phyloP scores from a whole-genome alignment of 306 rosid genomes.

The Trichosanthes cucumerina region DNA sequence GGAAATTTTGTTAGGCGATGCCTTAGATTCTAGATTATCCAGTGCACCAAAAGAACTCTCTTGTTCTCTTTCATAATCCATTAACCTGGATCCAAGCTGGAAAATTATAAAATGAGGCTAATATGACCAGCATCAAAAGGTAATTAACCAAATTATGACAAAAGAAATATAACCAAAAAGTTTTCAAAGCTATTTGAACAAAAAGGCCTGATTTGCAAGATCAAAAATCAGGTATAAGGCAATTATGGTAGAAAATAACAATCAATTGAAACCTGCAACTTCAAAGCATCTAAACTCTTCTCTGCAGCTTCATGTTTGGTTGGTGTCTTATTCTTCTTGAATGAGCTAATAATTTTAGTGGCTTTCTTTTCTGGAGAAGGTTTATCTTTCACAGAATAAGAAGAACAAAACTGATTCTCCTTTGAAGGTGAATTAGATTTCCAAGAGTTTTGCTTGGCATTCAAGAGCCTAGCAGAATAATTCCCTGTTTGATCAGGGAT shows the following conservation, averaged over 20 bases:
- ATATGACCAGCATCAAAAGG: not conserved
- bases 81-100: slow-evolving; percentile 48
- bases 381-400: slow-evolving; percentile 21
- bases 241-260: not conserved
- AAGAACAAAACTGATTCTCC: slow-evolving; percentile 39
- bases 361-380: slow-evolving; percentile 51
- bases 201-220: not conserved
- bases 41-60: slow-evolving; percentile 35
- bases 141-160: not conserved
- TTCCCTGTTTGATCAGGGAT: slow-evolving; percentile 25
- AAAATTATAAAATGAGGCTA: not conserved
- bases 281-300: slow-evolving; percentile 31
- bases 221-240: not conserved
- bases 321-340: slow-evolving; percentile 41
- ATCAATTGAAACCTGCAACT: slow-evolving; percentile 37
- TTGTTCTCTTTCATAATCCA: slow-evolving; percentile 41
- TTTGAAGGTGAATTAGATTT: slow-evolving; percentile 38
- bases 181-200: not conserved
- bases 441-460: slow-evolving; percentile 27
- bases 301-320: slow-evolving; percentile 38
- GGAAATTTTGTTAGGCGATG: slow-evolving; percentile 52
- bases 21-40: slow-evolving; percentile 33
- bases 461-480: slow-evolving; percentile 22
- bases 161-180: not conserved
- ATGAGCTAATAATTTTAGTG: slow-evolving; percentile 29